Base-by-base conservation (phyloP, 805 yeast species). In the Saccharomycopsis selenospora region DNA sequence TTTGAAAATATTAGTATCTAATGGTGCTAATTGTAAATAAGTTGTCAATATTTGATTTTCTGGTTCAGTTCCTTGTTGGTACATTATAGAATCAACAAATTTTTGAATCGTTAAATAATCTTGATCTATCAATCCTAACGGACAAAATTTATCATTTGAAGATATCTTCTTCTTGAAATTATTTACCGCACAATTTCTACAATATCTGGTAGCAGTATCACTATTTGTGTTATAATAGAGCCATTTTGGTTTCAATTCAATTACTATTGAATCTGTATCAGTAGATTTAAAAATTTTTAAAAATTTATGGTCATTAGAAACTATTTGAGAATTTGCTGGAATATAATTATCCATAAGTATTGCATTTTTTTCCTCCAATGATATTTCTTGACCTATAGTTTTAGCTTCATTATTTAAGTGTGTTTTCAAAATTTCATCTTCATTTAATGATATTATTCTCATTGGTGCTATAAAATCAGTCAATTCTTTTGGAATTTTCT, bases 231-330 rank as follows among this genome's bases (percentile, higher is more conserved):
- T 71, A 53, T 69, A 77, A 43, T 65, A 58, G 11, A 78, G 67
- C 83, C 83, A 77, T 61, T 77, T 77, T 4, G 83, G 83, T 57
- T 77, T 77, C 57, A 77, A 68, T 55, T 77, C 80, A 24, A 73
- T 60, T 5, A 69, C 64, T 2, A 65, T 55, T 4, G 62, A 58
- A 38, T 33, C 51, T 45, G 53, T 60, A 44, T 55, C 48, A 47
- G 62, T 64, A 54, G 55, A 52, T 42, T 48, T 50, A 11, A 50
- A 42, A 17, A 70, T 51, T n/a, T 64, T 66, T 47, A 67, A 66
- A 48, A 65, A 59, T 43, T 72, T 71, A 43, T 68, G 64, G 13
- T 65, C 56, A n/a, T n/a, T n/a, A 7, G 48, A 40, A 24, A 58
- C 59, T 29, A 59, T 59, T 20, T 57, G 49, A 43, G 64, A 67